Percentiles rank a stretch among this genome's conserved stretches.
These are phyloP conservation scores for Stentor roeselii DNA, from an alignment of 73 alveolate species.

Conservation along the genomic window DNA sequence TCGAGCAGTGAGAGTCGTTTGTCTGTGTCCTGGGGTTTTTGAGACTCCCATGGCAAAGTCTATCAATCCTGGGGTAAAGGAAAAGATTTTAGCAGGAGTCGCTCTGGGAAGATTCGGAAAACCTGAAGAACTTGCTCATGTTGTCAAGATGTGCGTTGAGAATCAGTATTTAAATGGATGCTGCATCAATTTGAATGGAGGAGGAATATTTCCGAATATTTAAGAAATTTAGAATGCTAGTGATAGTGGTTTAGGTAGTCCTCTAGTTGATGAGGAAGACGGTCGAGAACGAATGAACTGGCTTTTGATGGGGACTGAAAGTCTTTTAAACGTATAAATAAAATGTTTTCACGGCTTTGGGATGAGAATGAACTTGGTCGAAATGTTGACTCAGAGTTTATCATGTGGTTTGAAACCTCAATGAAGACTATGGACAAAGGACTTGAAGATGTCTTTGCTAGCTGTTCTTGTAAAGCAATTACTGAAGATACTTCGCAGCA, in stretches of 20 bases:
- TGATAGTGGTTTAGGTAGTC: neutral
- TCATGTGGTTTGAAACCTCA: too few species aligned
- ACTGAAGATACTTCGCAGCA: too few species aligned
- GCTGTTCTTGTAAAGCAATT: too few species aligned
- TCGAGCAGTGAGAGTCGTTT: constrained; percentile 73
- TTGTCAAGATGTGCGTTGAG: constrained; percentile 52
- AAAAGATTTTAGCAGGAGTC: constrained; percentile 46
- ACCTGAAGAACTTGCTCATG: constrained; percentile 79
- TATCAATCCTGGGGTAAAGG: constrained; percentile 47
- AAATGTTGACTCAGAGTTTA: too few species aligned
- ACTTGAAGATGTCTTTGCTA: too few species aligned
- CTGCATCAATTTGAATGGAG: constrained; percentile 79
- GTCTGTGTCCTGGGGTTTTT: constrained; percentile 84
- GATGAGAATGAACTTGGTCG: too few species aligned
- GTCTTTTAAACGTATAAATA: too few species aligned
- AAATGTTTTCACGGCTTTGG: too few species aligned
- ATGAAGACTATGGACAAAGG: too few species aligned
- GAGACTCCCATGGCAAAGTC: constrained; percentile 71
- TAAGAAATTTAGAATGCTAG: neutral
- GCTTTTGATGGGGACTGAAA: too few species aligned
- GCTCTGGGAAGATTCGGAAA: constrained; percentile 78
- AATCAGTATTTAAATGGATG: constrained; percentile 72
- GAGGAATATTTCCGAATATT: constrained; percentile 32
- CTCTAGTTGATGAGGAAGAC: too few species aligned
- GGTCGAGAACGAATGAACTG: too few species aligned